Conservation (phyloP, 2,329 filamentous ascomycete genomes). For the Lachnellula cervina region DNA sequence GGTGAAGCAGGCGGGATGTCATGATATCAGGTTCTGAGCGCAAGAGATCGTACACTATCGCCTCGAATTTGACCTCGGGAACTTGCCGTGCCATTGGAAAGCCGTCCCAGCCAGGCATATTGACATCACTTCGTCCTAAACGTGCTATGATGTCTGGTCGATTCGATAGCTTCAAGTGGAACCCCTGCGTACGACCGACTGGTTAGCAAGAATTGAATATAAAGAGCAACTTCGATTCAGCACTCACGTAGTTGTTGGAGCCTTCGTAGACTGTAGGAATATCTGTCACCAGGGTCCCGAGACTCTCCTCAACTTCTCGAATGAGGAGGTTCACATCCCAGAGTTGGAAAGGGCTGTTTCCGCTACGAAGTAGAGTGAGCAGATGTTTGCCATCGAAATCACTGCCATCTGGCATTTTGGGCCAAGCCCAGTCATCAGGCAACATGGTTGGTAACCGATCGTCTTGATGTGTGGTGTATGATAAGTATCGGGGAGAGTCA, state of each 20-base stretch:
- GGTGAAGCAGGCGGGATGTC: constrained; percentile 19
- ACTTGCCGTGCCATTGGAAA: constrained; percentile 10
- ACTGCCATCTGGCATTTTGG: not conserved
- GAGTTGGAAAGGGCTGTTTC: constrained; percentile 25
- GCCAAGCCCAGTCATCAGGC: not conserved
- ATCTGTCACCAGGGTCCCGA: constrained; percentile 20
- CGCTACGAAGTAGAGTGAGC: constrained; percentile 12
- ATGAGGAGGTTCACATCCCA: constrained; percentile 28
- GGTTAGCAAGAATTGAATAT: not conserved
- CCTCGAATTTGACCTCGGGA: constrained; percentile 20
- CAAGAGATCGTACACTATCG: constrained; percentile 16
- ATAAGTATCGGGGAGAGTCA: no score
- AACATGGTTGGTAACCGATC: no score
- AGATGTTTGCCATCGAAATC: constrained; percentile 2
- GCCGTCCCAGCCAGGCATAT: constrained; percentile 18
- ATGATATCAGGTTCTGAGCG: constrained; percentile 16
- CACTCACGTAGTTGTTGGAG: constrained; percentile 30
- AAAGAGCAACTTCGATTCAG: not conserved
- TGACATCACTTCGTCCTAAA: constrained; percentile 10
- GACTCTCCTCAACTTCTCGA: constrained; percentile 25
- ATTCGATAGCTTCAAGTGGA: constrained; percentile 18
- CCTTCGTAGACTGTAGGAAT: constrained; percentile 22
- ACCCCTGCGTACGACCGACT: constrained; percentile 3
- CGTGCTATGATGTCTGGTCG: constrained; percentile 18
- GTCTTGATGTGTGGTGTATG: no score